These are phyloP conservation scores for Perkinsus chesapeaki DNA, from an alignment of 169 alveolate species.

Conservation along the genomic window DNA sequence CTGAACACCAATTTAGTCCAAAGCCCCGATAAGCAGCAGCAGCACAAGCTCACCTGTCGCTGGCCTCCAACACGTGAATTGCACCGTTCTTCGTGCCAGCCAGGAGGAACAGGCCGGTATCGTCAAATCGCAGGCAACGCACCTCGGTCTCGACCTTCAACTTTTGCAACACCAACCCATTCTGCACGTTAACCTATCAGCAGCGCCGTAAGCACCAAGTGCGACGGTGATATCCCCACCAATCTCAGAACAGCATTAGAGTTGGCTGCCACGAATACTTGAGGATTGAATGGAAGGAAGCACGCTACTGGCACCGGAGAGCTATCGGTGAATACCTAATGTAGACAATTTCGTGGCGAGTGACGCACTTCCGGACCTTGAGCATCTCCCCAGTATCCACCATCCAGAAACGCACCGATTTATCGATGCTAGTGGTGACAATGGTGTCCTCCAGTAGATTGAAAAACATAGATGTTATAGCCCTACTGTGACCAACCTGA, in stretches of 20 bases:
- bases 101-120: conserved; percentile 38
- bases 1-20: background rate
- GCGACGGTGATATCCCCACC: conserved; percentile 13
- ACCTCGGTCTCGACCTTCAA: conserved; percentile 42
- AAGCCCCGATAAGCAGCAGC: background rate
- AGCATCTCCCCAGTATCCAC: conserved; percentile 9
- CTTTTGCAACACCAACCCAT: conserved; percentile 36
- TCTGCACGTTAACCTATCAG: conserved; percentile 2
- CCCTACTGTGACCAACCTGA: conserved; percentile 25
- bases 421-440: conserved; percentile 42
- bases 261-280: conserved; percentile 39
- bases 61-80: conserved; percentile 24
- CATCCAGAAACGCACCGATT: conserved; percentile 42
- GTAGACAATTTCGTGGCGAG: conserved; percentile 20
- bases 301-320: conserved; percentile 25
- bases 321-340: conserved; percentile 34
- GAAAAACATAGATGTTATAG: conserved; percentile 35
- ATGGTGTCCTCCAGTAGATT: conserved; percentile 34
- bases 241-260: conserved; percentile 40
- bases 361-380: background rate
- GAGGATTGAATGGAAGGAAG: conserved; percentile 28
- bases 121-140: conserved; percentile 40
- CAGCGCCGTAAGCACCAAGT: background rate
- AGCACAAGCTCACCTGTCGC: conserved; percentile 10
- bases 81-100: conserved; percentile 27